A percentile compares a stretch with the other conserved stretches of the same genome.
phyloP scores from a whole-genome alignment of 164 flowering plant species.

The Macadamia integrifolia region DNA sequence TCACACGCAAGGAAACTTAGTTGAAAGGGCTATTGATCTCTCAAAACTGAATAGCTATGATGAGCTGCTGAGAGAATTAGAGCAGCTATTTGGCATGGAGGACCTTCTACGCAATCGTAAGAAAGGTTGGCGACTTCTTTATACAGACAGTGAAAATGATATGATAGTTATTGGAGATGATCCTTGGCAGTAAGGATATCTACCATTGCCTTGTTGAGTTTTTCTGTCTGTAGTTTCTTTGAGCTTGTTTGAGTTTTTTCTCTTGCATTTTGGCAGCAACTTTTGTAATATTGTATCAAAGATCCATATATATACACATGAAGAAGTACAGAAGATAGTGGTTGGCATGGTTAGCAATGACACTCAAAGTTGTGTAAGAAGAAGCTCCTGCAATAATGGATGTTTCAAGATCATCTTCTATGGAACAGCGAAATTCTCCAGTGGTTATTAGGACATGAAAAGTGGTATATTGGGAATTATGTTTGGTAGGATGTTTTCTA shows the following conservation, averaged over 20 bases:
- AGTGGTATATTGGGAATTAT: not conserved
- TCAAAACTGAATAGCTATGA: conserved; percentile 58
- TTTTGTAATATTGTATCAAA: conserved; percentile 69
- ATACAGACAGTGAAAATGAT: conserved; percentile 84
- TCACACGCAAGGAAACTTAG: conserved; percentile 90
- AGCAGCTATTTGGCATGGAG: conserved; percentile 79
- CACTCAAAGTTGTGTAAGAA: conserved; percentile 73
- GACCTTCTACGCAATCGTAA: conserved; percentile 64
- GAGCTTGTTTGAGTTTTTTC: not conserved
- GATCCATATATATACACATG: conserved; percentile 70
- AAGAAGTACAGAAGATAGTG: conserved; percentile 78
- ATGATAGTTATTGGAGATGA: conserved; percentile 90
- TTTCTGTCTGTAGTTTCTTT: not conserved
- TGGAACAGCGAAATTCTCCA: conserved; percentile 45
- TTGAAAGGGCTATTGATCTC: conserved; percentile 89
- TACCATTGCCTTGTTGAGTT: not conserved
- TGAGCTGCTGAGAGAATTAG: conserved; percentile 67
- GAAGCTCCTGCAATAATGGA: conserved; percentile 56
- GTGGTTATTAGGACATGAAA: conserved; percentile 25
- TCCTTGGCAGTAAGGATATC: conserved; percentile 84
- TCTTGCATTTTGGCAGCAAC: conserved; percentile 42
- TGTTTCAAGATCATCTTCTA: conserved; percentile 54
- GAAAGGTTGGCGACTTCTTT: conserved; percentile 80
- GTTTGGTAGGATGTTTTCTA: not conserved
- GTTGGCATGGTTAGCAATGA: conserved; percentile 56